Conservation (phyloP, 129 eudicot species). For the Scalesia atractyloides region DNA sequence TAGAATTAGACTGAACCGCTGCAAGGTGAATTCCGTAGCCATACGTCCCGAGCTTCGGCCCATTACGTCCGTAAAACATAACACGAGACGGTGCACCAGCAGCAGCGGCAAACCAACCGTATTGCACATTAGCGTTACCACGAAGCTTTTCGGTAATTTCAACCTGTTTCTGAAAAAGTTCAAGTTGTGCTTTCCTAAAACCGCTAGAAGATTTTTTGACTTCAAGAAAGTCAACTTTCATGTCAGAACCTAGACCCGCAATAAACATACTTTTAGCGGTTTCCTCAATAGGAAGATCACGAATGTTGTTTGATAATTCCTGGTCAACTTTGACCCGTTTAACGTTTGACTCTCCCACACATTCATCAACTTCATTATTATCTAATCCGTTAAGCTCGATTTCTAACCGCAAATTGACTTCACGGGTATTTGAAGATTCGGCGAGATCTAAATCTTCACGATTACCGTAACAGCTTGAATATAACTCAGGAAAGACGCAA, state of each 20-base stretch:
- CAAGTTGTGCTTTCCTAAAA: constrained; percentile 44
- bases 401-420: constrained; percentile 70
- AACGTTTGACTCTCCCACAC: constrained; percentile 62
- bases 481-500: constrained; percentile 70
- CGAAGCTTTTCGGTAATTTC: constrained; percentile 73
- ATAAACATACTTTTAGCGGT: constrained; percentile 52
- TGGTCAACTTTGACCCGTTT: constrained; percentile 41
- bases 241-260: constrained; percentile 31
- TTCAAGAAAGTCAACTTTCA: constrained; percentile 43
- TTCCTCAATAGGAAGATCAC: constrained; percentile 35
- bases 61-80: constrained; percentile 54
- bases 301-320: constrained; percentile 31
- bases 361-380: constrained; percentile 46
- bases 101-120: constrained; percentile 76
- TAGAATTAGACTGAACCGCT: constrained; percentile 66
- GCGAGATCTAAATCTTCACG: constrained; percentile 36
- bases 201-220: constrained; percentile 40
- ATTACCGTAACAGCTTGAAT: constrained; percentile 38
- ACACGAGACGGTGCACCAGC: constrained; percentile 44
- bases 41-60: constrained; percentile 48
- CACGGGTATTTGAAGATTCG: constrained; percentile 38
- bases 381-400: constrained; percentile 57
- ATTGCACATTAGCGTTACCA: constrained; percentile 71
- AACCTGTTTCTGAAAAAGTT: constrained; percentile 72
- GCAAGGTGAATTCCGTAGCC: constrained; percentile 73